Conservation (phyloP, 768 basidiomycete species). For the Boletus eberwhitei region DNA sequence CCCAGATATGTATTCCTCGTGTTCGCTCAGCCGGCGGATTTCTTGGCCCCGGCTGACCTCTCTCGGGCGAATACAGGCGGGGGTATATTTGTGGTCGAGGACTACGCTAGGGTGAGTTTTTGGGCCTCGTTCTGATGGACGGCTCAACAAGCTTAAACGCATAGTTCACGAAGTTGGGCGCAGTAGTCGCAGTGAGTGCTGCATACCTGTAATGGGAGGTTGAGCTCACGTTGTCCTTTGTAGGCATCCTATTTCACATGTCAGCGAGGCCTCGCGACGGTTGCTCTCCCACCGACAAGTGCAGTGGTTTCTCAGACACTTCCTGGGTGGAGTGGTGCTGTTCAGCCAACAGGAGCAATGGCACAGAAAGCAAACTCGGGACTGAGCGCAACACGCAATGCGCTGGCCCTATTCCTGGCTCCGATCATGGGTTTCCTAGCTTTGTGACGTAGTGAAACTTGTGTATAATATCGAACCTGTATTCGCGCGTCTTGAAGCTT, state of each 20-base stretch:
- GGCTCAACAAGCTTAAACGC: neutral
- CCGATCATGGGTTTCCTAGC: conserved; percentile 29
- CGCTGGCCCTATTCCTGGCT: conserved; percentile 22
- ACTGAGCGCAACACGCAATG: conserved; percentile 17
- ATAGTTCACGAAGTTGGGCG: conserved; percentile 54
- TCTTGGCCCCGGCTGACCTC: conserved; percentile 58
- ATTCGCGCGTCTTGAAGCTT: conserved; percentile 1
- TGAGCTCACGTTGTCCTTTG: conserved; percentile 2
- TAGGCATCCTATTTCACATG: conserved; percentile 73
- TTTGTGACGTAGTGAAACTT: conserved; percentile 10
- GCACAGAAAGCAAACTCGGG: conserved; percentile 25
- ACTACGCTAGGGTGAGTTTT: conserved; percentile 50
- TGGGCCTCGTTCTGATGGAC: neutral
- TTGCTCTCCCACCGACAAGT: conserved; percentile 54
- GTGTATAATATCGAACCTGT: neutral
- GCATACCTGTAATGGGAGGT: neutral
- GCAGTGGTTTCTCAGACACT: conserved; percentile 65
- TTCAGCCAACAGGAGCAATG: conserved; percentile 10
- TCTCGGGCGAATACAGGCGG: conserved; percentile 49
- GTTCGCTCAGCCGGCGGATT: conserved; percentile 59
- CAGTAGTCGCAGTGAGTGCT: conserved; percentile 54
- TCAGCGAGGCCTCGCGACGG: conserved; percentile 60
- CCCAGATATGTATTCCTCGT: conserved; percentile 66
- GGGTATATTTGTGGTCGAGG: conserved; percentile 51
- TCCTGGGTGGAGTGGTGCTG: conserved; percentile 19